These are phyloP conservation scores for Backusella australiensis DNA, from an alignment of 192 early-diverging fungal genomes.

Conservation along the genomic window DNA sequence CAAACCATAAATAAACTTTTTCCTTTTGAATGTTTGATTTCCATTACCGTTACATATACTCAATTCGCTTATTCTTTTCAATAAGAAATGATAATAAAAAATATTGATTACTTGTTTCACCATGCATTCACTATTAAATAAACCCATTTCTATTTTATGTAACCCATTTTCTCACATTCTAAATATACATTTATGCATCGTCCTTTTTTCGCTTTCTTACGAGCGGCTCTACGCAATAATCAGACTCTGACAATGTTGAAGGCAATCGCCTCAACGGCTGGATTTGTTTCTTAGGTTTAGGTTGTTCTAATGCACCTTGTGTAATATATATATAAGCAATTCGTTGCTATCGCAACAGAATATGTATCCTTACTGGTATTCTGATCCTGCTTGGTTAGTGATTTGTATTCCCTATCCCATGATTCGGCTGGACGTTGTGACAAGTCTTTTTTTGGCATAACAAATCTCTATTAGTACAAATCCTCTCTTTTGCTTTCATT, in stretches of 20 bases:
- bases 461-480: background rate
- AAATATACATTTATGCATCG: background rate
- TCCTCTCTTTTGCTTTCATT: background rate
- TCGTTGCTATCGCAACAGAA: background rate
- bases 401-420: background rate
- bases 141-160: background rate
- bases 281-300: background rate
- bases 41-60: too few species aligned
- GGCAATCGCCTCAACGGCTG: background rate
- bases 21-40: background rate
- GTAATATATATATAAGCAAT: background rate
- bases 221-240: background rate
- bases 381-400: background rate
- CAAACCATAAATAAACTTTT: background rate
- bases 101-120: background rate
- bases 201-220: background rate
- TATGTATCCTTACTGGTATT: background rate
- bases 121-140: background rate
- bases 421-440: background rate
- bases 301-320: background rate
- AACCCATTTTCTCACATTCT: background rate
- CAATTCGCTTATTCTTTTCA: too few species aligned
- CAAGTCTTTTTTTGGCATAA: background rate
- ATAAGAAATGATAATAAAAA: background rate
- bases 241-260: background rate